Evolutionary conservation across 306 rosid genomes (phyloP), one percentile per base, ranked within the genome.

Genomic region (Carpinus viminea): DNA sequence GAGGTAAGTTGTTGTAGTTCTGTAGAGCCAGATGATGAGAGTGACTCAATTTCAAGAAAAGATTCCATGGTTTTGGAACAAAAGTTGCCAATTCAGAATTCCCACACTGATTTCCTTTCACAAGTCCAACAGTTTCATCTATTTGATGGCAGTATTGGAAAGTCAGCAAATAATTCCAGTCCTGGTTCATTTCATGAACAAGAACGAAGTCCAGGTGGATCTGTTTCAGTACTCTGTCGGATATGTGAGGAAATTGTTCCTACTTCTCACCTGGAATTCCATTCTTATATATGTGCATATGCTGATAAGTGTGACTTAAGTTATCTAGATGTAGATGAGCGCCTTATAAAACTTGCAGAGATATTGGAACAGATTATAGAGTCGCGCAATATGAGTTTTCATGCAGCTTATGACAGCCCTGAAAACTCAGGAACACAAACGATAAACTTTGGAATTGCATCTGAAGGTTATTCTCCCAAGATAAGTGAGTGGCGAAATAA

Each of bases 161-260:
- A 68, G 50, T 68, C 50, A 9, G 15, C 72, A 41, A 41, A 68
- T 68, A 68, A 68, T 68, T 68, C 72, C 28, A 41, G 12, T 68
- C 9, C 72, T 41, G 28, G 72, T 68, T 68, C 72, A 41, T 68
- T 68, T 68, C 72, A 68, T 41, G 72, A 68, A 24, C 51, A 41
- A 68, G 72, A 68, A 68, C 51, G 21, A 41, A 68, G 72, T 43
- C 2, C 51, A 3, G 72, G 38, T 41, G 72, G 51, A 38, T 68
- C 51, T 38, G 72, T 38, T 41, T 41, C 72, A 41, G 72, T 68
- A 8, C 24, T 68, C 72, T 68, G 72, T 41, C 52, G 72, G 72
- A 68, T 68, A 9, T 68, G 72, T 68, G 72, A 68, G 72, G 72
- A 68, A 68, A 41, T 68, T 4, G 72, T 68, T 68, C 72, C 72